Evolutionary conservation across 2,329 filamentous ascomycete genomes (phyloP).

Genomic region (Myriosclerotinia duriaeana): DNA sequence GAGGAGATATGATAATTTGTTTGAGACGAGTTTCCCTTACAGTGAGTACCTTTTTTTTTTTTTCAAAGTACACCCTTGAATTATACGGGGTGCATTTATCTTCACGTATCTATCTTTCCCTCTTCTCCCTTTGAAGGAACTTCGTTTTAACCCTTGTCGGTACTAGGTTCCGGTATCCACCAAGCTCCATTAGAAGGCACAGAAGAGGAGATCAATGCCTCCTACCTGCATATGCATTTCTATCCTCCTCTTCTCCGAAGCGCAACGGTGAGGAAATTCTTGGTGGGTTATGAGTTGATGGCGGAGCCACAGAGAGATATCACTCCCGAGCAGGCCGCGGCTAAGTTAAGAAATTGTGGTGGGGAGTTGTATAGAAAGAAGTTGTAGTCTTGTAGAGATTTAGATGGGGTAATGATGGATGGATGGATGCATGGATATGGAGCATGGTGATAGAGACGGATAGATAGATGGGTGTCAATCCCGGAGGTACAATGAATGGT

Average conservation of each 20-base stretch:
- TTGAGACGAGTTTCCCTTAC: slow-evolving; percentile 95
- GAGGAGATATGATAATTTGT: slow-evolving; percentile 91
- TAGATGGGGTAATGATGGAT: not conserved
- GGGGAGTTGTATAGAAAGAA: slow-evolving; percentile 79
- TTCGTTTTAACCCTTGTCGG: not conserved
- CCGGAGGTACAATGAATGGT: too few species aligned
- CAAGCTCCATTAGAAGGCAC: slow-evolving; percentile 86
- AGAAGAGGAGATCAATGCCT: slow-evolving; percentile 78
- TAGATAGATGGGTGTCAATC: too few species aligned
- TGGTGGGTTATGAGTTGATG: slow-evolving; percentile 95
- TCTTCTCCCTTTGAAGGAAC: not conserved
- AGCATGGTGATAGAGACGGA: not conserved
- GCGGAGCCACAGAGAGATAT: slow-evolving; percentile 98
- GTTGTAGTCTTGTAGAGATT: slow-evolving; percentile 28
- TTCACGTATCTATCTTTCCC: too few species aligned
- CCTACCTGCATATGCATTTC: slow-evolving; percentile 96
- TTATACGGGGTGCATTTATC: not conserved
- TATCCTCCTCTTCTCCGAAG: slow-evolving; percentile 91
- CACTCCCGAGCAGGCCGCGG: slow-evolving; percentile 91
- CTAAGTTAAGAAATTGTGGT: slow-evolving; percentile 69
- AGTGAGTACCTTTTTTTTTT: slow-evolving; percentile 52
- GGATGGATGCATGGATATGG: not conserved
- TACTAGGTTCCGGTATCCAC: slow-evolving; percentile 80
- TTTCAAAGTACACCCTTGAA: not conserved
- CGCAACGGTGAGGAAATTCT: slow-evolving; percentile 91